Evolutionary conservation across 805 yeast species (phyloP).

Genomic region (Citeromyces nyonsensis): DNA sequence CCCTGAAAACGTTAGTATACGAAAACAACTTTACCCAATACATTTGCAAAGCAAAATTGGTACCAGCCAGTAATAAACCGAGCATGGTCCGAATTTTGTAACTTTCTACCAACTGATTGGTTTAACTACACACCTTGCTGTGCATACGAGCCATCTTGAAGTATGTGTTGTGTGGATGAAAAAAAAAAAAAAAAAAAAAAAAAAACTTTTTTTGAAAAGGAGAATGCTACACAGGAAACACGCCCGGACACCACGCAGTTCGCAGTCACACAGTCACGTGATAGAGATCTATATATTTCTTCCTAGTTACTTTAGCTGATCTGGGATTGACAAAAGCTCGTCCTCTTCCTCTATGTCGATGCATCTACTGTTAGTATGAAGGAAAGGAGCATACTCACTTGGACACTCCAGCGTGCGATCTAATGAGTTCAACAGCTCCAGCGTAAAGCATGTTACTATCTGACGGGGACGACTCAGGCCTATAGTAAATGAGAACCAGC

Average conservation of each 20-base stretch:
- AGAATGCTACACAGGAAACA: too few species aligned
- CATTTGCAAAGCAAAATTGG: constrained; percentile 25
- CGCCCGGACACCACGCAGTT: too few species aligned
- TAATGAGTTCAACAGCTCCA: constrained; percentile 70
- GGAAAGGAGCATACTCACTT: constrained; percentile 8
- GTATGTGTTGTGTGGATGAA: constrained; percentile 14
- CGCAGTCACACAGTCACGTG: too few species aligned
- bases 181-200: constrained; percentile 1
- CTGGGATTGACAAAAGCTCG: neutral
- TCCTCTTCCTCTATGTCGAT: constrained; percentile 1
- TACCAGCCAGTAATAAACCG: constrained; percentile 23
- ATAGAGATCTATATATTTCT: neutral
- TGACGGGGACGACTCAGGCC: constrained; percentile 77
- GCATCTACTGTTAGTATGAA: neutral
- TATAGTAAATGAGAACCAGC: constrained; percentile 70
- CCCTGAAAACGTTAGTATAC: constrained; percentile 53
- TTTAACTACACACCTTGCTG: constrained; percentile 69
- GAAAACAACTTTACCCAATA: constrained; percentile 14
- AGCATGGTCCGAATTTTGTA: constrained; percentile 1
- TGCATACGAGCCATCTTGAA: constrained; percentile 99
- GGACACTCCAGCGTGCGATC: constrained; percentile 68
- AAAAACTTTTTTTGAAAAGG: too few species aligned
- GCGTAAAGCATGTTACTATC: constrained; percentile 81
- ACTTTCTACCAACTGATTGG: constrained; percentile 1
- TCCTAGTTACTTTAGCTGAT: neutral